Base-by-base conservation (phyloP, 148 eudicot genomes). In the Fagopyrum homotropicum region DNA sequence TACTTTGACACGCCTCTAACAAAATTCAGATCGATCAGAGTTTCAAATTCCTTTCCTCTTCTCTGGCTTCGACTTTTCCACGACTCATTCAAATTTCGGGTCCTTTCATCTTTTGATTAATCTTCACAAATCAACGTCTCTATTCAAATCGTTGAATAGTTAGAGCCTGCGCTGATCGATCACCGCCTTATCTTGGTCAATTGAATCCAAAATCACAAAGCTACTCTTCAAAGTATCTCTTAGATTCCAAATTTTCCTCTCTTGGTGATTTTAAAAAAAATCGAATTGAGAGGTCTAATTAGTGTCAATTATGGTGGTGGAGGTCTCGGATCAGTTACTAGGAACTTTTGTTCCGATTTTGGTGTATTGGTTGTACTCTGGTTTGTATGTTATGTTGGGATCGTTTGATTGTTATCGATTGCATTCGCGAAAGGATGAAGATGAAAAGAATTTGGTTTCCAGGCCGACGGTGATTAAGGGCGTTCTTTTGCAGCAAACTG, bases 331-430 rank as follows among this genome's bases (percentile, higher is more conserved):
- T 82, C 94, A 93, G 75, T 49, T 91, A 15, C 63, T 91, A 81
- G 98, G 95, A 6, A 93, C 98, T 0, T 78, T 93, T 78, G 89
- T 76, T 16, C 98, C 98, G 11, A 84, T 93, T 47, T 45, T 86
- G 55, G 90, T 93, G 45, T 93, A 93, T 75, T 93, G 98, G 98
- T 78, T 80, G 10, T 91, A 93, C 68, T 93, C 98, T 5, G 92
- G 96, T 52, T 72, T 93, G 16, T 88, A 89, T 9, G 40, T 86
- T 35, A 1, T 87, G 73, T 73, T 92, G 44, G 91, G 88, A 63
- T 78, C 81, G 2, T 60, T 83, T 2, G 97, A 87, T 43, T 75
- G 85, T 63, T 89, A 90, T 75, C 81, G 94, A 44, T 83, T 92
- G 75, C 95, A 89, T 75, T 84, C 91, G 4, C 87, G 75, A 77